A percentile compares a stretch with the other conserved stretches of the same genome.
Evolutionary conservation across 768 basidiomycete species (phyloP).

Genomic region (Baorangia bicolor): DNA sequence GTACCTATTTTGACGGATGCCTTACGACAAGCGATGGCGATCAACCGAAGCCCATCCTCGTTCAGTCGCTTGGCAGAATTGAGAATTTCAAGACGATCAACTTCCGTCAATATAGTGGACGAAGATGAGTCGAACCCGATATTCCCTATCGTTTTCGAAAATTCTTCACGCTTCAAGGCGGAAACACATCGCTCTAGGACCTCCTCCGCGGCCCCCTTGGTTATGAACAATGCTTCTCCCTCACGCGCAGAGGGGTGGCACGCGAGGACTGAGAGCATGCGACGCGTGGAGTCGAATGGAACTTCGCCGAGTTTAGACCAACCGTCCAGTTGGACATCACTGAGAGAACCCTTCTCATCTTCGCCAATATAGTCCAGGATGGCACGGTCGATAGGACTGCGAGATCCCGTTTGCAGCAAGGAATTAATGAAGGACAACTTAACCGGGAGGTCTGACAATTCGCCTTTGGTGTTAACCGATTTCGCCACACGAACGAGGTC

Average conservation of each 20-base stretch:
- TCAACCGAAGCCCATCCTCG: slow-evolving; percentile 33
- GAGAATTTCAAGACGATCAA: slow-evolving; percentile 23
- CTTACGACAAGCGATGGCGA: slow-evolving; percentile 29
- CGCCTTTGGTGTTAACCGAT: slow-evolving; percentile 24
- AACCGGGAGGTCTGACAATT: slow-evolving; percentile 23
- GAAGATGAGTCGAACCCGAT: slow-evolving; percentile 21
- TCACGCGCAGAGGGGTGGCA: slow-evolving; percentile 18
- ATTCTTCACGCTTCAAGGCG: slow-evolving; percentile 16
- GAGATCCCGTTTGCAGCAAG: slow-evolving; percentile 33
- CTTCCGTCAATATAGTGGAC: slow-evolving; percentile 15
- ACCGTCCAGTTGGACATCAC: slow-evolving; percentile 7
- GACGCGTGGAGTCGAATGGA: slow-evolving; percentile 37
- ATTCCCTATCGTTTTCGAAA: slow-evolving; percentile 7
- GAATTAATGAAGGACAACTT: slow-evolving; percentile 35
- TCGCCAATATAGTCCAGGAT: slow-evolving; percentile 29
- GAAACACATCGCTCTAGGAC: slow-evolving; percentile 32
- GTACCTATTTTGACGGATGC: slow-evolving; percentile 13
- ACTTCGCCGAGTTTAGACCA: slow-evolving; percentile 36
- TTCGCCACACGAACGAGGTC: slow-evolving; percentile 38
- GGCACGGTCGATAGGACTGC: slow-evolving; percentile 36
- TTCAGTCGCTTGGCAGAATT: slow-evolving; percentile 28
- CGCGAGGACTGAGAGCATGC: slow-evolving; percentile 36
- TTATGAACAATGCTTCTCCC: slow-evolving; percentile 26
- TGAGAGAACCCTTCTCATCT: slow-evolving; percentile 9
- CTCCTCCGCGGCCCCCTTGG: slow-evolving; percentile 34